These are phyloP conservation scores for Debaryomyces psychrophilus DNA, from an alignment of 1,139 yeast species.

Conservation along the genomic window DNA sequence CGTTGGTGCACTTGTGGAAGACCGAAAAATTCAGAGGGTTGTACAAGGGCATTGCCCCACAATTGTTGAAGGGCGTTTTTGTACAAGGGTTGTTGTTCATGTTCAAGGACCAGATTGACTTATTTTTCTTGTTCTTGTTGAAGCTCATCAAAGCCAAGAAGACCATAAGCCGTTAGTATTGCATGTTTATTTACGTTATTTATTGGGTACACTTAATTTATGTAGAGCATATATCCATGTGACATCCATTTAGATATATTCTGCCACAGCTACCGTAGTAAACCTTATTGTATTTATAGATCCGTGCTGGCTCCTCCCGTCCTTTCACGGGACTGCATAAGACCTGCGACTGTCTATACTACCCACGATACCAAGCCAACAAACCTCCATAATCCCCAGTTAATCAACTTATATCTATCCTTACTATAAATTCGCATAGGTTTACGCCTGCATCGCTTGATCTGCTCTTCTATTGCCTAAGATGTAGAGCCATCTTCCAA, in stretches of 20 bases:
- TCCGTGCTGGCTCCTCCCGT: too few relatives aligned
- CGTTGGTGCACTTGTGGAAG: conserved; percentile 48
- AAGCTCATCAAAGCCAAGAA: conserved; percentile 28
- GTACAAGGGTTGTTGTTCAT: conserved; percentile 86
- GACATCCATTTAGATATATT: neutral
- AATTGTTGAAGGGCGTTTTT: conserved; percentile 76
- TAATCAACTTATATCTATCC: too few relatives aligned
- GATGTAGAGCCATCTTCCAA: too few relatives aligned
- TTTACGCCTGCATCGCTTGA: too few relatives aligned
- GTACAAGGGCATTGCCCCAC: conserved; percentile 84
- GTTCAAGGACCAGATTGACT: conserved; percentile 72
- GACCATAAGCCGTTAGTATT: neutral
- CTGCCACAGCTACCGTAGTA: neutral
- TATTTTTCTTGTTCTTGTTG: conserved; percentile 45
- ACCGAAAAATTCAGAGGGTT: conserved; percentile 46
- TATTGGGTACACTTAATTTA: neutral
- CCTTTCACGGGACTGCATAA: too few relatives aligned
- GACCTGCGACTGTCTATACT: too few relatives aligned
- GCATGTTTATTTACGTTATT: conserved; percentile 1
- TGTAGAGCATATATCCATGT: conserved; percentile 1
- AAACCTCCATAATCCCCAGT: too few relatives aligned
- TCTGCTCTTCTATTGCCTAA: too few relatives aligned
- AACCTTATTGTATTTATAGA: neutral
- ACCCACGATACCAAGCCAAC: too few relatives aligned
- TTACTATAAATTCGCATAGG: too few relatives aligned